Evolutionary conservation across 2,329 filamentous ascomycete species (phyloP).

Genomic region (Orbilia oligospora): DNA sequence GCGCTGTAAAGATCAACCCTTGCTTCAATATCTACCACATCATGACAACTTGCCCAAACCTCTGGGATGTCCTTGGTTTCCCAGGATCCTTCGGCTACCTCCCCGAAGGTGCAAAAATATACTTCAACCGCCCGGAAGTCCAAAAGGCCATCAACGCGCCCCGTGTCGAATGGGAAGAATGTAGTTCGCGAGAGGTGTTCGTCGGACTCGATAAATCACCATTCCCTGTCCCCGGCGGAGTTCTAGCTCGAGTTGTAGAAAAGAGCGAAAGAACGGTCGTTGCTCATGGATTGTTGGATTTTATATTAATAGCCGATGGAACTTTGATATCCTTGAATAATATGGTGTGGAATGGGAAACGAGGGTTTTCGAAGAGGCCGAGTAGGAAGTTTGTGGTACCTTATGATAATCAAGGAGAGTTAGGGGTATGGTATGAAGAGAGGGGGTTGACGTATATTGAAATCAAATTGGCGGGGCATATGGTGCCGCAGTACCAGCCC

Average conservation of each 20-base stretch:
- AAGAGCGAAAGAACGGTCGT: conserved; percentile 80
- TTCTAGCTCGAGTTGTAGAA: conserved; percentile 80
- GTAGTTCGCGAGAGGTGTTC: conserved; percentile 70
- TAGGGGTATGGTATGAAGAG: conserved; percentile 81
- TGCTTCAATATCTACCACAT: conserved; percentile 86
- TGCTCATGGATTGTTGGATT: conserved; percentile 79
- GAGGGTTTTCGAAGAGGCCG: conserved; percentile 78
- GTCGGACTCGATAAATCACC: conserved; percentile 69
- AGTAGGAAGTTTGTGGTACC: conserved; percentile 78
- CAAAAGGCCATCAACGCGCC: conserved; percentile 79
- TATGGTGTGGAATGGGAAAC: conserved; percentile 81
- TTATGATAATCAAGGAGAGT: conserved; percentile 74
- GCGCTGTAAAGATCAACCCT: conserved; percentile 75
- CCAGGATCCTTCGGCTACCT: conserved; percentile 70
- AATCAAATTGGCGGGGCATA: conserved; percentile 77
- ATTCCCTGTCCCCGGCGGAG: conserved; percentile 73
- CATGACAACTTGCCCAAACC: conserved; percentile 72
- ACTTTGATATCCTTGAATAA: conserved; percentile 82
- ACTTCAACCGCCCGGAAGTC: conserved; percentile 80
- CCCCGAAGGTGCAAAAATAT: conserved; percentile 75
- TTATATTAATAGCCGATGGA: conserved; percentile 77
- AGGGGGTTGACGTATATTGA: conserved; percentile 80
- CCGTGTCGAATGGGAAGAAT: conserved; percentile 72
- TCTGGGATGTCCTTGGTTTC: conserved; percentile 64
- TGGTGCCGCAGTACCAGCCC: conserved; percentile 78